Conservation (phyloP, 345 rosid species). For the Cardamine resedifolia region DNA sequence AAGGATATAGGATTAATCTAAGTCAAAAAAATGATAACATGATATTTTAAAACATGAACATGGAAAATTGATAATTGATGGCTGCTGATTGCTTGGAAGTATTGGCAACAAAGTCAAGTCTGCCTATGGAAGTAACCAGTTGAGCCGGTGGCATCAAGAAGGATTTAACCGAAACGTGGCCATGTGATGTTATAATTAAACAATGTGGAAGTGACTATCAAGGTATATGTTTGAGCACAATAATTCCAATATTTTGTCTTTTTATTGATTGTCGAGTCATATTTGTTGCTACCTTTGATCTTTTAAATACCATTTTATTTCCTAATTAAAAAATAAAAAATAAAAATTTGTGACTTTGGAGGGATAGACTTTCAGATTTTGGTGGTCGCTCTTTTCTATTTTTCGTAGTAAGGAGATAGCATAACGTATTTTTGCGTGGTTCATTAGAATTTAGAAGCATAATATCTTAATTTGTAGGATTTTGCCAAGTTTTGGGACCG, state of each 20-base stretch:
- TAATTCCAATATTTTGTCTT: slow-evolving; percentile 25
- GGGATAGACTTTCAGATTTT: background rate
- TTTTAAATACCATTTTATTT: background rate
- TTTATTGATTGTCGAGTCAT: slow-evolving; percentile 23
- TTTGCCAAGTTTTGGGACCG: slow-evolving; percentile 13
- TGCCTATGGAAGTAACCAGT: slow-evolving; percentile 10
- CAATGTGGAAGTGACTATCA: slow-evolving; percentile 28
- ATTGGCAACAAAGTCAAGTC: slow-evolving; percentile 26
- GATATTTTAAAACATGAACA: background rate
- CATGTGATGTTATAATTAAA: slow-evolving; percentile 27
- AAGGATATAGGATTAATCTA: background rate
- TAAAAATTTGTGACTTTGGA: no score
- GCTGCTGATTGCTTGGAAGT: slow-evolving; percentile 1
- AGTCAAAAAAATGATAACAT: background rate
- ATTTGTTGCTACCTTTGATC: slow-evolving; percentile 21
- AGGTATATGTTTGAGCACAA: slow-evolving; percentile 13
- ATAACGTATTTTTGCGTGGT: background rate
- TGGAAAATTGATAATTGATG: background rate
- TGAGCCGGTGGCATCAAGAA: slow-evolving; percentile 16
- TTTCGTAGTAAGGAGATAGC: background rate
- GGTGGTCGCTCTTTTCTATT: slow-evolving; percentile 11
- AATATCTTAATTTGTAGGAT: background rate
- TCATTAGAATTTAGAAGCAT: background rate
- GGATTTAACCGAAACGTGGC: slow-evolving; percentile 26
- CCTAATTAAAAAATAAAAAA: background rate